A percentile compares a stretch with the other conserved stretches of the same genome.
phyloP scores from a whole-genome alignment of 176 grass and related monocot species.

The Triticum monococcum region DNA sequence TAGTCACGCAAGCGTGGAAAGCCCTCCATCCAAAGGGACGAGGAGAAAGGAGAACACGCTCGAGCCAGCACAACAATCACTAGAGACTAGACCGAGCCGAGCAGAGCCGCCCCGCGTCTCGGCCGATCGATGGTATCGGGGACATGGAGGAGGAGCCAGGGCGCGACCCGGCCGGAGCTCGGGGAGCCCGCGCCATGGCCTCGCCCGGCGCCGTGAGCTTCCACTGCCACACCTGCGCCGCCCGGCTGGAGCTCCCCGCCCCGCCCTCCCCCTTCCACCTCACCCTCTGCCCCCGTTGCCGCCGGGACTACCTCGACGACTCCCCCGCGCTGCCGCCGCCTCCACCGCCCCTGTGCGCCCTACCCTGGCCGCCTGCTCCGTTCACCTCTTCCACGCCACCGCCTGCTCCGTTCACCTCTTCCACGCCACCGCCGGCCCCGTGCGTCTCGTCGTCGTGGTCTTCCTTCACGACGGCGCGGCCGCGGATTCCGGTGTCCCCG shows the following conservation, averaged over 20 bases:
- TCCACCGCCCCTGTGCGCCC: not conserved
- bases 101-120: not conserved
- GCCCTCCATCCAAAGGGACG: no score
- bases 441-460: not conserved
- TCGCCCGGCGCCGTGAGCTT: not conserved
- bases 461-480: not conserved
- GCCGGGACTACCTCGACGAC: conserved; percentile 19
- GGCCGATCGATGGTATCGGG: no score
- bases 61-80: not conserved
- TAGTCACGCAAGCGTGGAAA: not conserved
- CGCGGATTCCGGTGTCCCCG: not conserved
- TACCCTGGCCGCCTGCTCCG: not conserved
- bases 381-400: not conserved
- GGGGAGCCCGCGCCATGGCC: not conserved
- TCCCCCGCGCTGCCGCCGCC: not conserved
- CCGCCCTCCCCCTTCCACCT: conserved; percentile 8
- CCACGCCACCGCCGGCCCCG: not conserved
- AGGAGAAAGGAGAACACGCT: not conserved
- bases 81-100: not conserved
- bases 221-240: not conserved
- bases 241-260: not conserved
- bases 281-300: not conserved
- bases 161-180: not conserved
- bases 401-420: no score
- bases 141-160: not conserved